These are phyloP conservation scores for Apiospora hydei DNA, from an alignment of 2,329 filamentous ascomycete species.

Conservation along the genomic window DNA sequence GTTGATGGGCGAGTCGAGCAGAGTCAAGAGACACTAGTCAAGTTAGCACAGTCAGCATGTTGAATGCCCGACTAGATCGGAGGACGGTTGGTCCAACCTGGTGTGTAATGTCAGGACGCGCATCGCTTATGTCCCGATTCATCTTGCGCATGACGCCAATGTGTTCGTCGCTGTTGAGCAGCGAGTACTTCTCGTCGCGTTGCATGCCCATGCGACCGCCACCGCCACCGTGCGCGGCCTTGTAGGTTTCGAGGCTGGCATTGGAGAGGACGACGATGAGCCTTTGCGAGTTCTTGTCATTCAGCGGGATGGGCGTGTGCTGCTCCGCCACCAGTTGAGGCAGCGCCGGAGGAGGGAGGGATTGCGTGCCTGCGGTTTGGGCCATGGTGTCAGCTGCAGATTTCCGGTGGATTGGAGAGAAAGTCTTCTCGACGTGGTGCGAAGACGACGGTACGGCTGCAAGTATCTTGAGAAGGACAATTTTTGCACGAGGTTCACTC, in stretches of 20 bases:
- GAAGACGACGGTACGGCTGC: not conserved
- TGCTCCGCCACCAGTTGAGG: constrained; percentile 95
- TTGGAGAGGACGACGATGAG: constrained; percentile 97
- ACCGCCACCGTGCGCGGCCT: constrained; percentile 76
- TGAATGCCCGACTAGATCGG: constrained; percentile 47
- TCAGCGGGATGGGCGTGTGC: constrained; percentile 80
- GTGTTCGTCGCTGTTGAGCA: constrained; percentile 98
- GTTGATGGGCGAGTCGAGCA: constrained; percentile 96
- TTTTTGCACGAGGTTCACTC: not conserved
- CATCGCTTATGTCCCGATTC: constrained; percentile 98
- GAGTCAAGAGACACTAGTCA: constrained; percentile 87
- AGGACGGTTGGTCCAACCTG: constrained; percentile 70
- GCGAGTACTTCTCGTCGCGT: constrained; percentile 93
- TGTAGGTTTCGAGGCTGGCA: constrained; percentile 97
- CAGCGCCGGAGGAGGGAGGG: constrained; percentile 87
- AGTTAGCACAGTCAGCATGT: constrained; percentile 50
- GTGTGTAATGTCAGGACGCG: constrained; percentile 96
- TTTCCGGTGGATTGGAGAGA: not conserved
- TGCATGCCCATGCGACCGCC: constrained; percentile 67
- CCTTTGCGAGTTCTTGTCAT: constrained; percentile 89
- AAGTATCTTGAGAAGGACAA: not conserved
- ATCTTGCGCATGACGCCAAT: constrained; percentile 99
- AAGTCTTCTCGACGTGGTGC: not conserved
- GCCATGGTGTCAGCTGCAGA: constrained; percentile 37
- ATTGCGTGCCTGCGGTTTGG: constrained; percentile 78